Base-by-base conservation (phyloP, 257 asterid species). In the Solanum chaucha region DNA sequence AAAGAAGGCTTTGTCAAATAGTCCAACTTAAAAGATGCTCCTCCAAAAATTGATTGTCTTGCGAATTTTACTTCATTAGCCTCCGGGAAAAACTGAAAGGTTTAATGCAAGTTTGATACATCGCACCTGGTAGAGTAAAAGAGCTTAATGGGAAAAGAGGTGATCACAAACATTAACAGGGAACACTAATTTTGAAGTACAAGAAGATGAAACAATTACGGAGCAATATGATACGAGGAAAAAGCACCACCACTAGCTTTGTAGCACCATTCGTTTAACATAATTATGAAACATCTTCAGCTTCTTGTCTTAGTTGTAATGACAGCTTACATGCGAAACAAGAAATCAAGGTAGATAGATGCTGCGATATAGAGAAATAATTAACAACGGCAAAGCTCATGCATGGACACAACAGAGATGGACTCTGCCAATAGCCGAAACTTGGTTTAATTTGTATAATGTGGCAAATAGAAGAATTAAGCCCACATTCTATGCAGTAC, bases 1-100 rank as follows among this genome's bases (percentile, higher is more conserved):
- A 96, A 89, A 19, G 98, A 96, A 68, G 99, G 99, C 85, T 95
- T 95, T 87, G 98, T 96, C 85, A 96, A 91, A 85, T 96, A 96
- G 90, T 95, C 98, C 89, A 96, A 84, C 89, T 92, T 96, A 86
- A 91, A 89, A 36, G 98, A 93, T 85, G 94, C 95, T 80, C 98
- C 98, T 78, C 90, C 96, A 22, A 95, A 95, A 68, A 87, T 92
- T 26, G 96, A 92, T 78, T 92, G 91, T 93, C 98, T 93, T 58
- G 99, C 98, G 65, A 94, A 94, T 32, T 91, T 80, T 48, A 96
- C 99, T 89, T 96, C 99, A 82, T 90, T 96, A 51, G 98, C 99
- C 93, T 96, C 99, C 3, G 99, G 99, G 82, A 96, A 94, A 86
- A 96, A 96, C 99, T 96, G 93, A 87, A 89, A 86, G 73, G 82